These are phyloP conservation scores for Neoboletus subvelutipes DNA, from an alignment of 768 basidiomycete genomes.

Conservation along the genomic window DNA sequence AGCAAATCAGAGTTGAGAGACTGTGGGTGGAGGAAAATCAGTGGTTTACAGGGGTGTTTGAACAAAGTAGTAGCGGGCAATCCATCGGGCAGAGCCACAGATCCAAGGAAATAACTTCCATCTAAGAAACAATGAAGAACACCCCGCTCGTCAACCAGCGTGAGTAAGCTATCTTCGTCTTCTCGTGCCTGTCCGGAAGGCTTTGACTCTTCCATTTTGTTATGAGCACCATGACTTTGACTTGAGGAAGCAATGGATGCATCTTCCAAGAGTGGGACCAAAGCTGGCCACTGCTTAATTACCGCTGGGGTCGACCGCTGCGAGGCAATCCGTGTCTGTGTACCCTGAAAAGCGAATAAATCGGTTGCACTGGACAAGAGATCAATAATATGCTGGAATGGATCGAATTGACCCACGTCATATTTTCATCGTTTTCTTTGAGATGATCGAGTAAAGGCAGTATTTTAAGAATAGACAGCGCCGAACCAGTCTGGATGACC, in stretches of 20 bases:
- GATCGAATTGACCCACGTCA: slow-evolving; percentile 50
- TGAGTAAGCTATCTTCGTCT: slow-evolving; percentile 63
- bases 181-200: slow-evolving; percentile 35
- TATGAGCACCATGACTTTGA: slow-evolving; percentile 31
- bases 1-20: slow-evolving; percentile 24
- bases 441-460: slow-evolving; percentile 72
- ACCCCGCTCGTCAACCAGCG: slow-evolving; percentile 58
- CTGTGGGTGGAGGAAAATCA: slow-evolving; percentile 51
- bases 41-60: slow-evolving; percentile 47
- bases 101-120: slow-evolving; percentile 71
- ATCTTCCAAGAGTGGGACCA: slow-evolving; percentile 51
- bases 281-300: slow-evolving; percentile 68
- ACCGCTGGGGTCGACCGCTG: slow-evolving; percentile 53
- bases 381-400: slow-evolving; percentile 15
- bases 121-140: slow-evolving; percentile 67
- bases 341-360: slow-evolving; percentile 78
- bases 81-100: slow-evolving; percentile 39
- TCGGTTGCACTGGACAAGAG: slow-evolving; percentile 59
- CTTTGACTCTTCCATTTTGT: slow-evolving; percentile 30
- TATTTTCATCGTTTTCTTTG: slow-evolving; percentile 62
- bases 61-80: slow-evolving; percentile 25
- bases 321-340: slow-evolving; percentile 47
- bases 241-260: slow-evolving; percentile 59
- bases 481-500: slow-evolving; percentile 65
- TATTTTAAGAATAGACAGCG: slow-evolving; percentile 64